Evolutionary conservation across 257 asterid species (phyloP).

Genomic region (Nicotiana knightiana): DNA sequence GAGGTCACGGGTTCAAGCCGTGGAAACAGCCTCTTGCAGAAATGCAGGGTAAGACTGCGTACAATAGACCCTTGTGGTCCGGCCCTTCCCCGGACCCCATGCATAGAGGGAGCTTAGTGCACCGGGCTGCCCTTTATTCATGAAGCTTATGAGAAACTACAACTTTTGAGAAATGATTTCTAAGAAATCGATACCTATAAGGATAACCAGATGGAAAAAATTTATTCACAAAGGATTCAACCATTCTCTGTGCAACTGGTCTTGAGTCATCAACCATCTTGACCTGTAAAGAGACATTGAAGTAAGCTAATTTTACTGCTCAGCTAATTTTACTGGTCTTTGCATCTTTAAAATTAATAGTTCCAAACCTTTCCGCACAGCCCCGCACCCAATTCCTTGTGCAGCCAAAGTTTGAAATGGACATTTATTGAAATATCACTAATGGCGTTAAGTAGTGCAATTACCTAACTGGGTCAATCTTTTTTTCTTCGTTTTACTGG

Average conservation of each 20-base stretch:
- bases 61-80: too few relatives aligned
- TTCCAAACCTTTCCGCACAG: neutral
- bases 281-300: constrained; percentile 39
- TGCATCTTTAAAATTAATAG: too few relatives aligned
- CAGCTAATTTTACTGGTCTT: too few relatives aligned
- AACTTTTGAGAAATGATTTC: constrained; percentile 1
- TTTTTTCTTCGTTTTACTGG: neutral
- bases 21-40: too few relatives aligned
- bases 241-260: constrained; percentile 52
- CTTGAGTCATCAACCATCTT: constrained; percentile 69
- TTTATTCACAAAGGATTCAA: constrained; percentile 67
- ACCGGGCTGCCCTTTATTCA: neutral
- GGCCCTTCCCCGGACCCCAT: too few relatives aligned
- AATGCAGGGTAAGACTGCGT: too few relatives aligned
- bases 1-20: too few relatives aligned
- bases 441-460: neutral
- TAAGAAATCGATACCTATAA: constrained; percentile 45
- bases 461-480: neutral
- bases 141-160: neutral
- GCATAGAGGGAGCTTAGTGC: too few relatives aligned
- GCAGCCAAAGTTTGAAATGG: neutral
- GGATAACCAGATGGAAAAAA: constrained; percentile 98
- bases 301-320: neutral
- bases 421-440: neutral
- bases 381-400: neutral